These are phyloP conservation scores for Podospora fimiseda DNA, from an alignment of 495 filamentous ascomycete genomes.

Conservation along the genomic window DNA sequence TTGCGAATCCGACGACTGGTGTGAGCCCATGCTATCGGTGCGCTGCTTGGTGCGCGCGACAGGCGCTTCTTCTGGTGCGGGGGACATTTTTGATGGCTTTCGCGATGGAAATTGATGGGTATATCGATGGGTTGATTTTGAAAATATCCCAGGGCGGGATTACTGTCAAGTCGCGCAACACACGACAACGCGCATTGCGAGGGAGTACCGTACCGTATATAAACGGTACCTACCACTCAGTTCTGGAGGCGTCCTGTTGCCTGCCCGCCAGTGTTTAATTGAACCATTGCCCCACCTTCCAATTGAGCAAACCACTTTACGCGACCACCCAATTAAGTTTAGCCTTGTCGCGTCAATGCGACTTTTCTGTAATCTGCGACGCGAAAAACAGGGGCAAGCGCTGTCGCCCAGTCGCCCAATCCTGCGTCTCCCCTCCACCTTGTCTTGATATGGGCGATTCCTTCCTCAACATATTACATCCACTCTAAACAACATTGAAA, in stretches of 20 bases:
- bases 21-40: constrained; percentile 53
- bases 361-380: constrained; percentile 13
- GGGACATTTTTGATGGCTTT: neutral
- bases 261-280: too few species aligned
- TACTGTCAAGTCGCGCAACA: neutral
- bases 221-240: too few species aligned
- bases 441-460: neutral
- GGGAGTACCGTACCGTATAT: too few species aligned
- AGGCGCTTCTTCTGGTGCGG: constrained; percentile 15
- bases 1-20: constrained; percentile 64
- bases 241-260: too few species aligned
- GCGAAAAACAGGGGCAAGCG: constrained; percentile 19
- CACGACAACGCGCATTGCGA: neutral
- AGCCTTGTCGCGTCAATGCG: constrained; percentile 26
- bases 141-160: neutral
- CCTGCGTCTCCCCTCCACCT: neutral
- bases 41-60: constrained; percentile 26
- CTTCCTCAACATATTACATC: neutral
- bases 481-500: neutral
- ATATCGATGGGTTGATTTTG: too few species aligned
- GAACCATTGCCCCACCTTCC: constrained; percentile 1
- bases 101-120: neutral
- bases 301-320: constrained; percentile 35
- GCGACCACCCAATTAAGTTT: constrained; percentile 23
- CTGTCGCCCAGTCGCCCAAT: neutral